Percentiles rank a stretch among this genome's conserved stretches.
phyloP scores from a whole-genome alignment of 805 yeast genomes.

The Wickerhamomyces chaumierensis region DNA sequence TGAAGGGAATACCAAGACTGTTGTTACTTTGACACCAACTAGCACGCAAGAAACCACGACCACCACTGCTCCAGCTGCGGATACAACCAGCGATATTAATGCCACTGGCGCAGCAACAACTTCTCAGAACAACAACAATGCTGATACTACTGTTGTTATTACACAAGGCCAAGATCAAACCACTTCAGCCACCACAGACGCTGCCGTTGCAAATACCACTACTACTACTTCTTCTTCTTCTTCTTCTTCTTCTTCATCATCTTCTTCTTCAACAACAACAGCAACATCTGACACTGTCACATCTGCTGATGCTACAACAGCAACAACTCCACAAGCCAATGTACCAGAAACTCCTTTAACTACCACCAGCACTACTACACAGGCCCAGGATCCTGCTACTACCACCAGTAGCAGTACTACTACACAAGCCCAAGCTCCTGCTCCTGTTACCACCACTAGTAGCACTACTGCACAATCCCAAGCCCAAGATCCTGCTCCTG shows the following conservation, averaged over 20 bases:
- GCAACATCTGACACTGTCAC: too few relatives aligned
- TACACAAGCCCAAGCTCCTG: slow-evolving; percentile 7
- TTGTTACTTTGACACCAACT: slow-evolving; percentile 5
- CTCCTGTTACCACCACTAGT: slow-evolving; percentile 12
- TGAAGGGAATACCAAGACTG: slow-evolving; percentile 4
- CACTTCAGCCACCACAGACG: slow-evolving; percentile 6
- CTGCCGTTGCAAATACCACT: slow-evolving; percentile 7
- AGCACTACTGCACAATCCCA: slow-evolving; percentile 20
- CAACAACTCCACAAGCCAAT: too few relatives aligned
- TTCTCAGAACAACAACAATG: slow-evolving; percentile 1
- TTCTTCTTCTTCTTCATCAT: too few relatives aligned
- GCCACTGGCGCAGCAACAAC: too few relatives aligned
- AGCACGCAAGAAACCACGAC: slow-evolving; percentile 7
- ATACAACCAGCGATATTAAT: too few relatives aligned
- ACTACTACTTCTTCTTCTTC: slow-evolving; percentile 7
- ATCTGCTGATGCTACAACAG: too few relatives aligned
- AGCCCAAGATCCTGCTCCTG: slow-evolving; percentile 20
- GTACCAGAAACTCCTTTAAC: slow-evolving; percentile 13
- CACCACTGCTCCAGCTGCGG: slow-evolving; percentile 12
- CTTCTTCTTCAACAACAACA: too few relatives aligned
- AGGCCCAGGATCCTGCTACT: slow-evolving; percentile 7
- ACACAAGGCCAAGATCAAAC: slow-evolving; percentile 1
- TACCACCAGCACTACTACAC: slow-evolving; percentile 11
- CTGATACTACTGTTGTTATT: slow-evolving; percentile 9
- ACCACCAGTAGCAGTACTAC: too few relatives aligned